These are phyloP conservation scores for Aegilops tauschii DNA, from an alignment of 176 grass and related monocot genomes.

Conservation along the genomic window DNA sequence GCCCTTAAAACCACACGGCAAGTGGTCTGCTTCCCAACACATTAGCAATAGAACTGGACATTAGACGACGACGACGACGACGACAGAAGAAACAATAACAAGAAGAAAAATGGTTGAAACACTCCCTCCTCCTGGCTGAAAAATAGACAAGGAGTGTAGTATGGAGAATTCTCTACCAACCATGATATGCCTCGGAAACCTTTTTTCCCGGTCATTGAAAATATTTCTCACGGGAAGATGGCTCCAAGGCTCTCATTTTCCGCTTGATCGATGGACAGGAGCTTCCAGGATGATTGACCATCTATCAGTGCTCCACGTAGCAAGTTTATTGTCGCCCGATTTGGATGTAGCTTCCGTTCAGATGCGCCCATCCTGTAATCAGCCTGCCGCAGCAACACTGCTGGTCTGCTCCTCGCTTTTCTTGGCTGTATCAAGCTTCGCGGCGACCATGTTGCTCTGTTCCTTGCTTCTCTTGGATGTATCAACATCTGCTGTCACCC, in stretches of 20 bases:
- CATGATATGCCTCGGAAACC: constrained; percentile 1
- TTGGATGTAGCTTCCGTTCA: constrained; percentile 3
- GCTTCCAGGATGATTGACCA: constrained; percentile 1
- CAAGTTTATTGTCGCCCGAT: constrained; percentile 24
- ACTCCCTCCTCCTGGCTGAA: constrained; percentile 16
- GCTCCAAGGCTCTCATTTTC: not conserved
- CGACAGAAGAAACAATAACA: not conserved
- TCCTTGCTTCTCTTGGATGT: constrained; percentile 16
- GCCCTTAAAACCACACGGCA: not conserved
- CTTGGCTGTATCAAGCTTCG: constrained; percentile 12
- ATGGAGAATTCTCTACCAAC: not conserved
- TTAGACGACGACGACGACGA: not conserved
- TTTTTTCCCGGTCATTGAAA: constrained; percentile 61
- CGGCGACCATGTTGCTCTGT: not conserved
- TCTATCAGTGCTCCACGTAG: not conserved
- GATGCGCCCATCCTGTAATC: not conserved
- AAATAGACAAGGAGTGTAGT: constrained; percentile 28
- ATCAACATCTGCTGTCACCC: constrained; percentile 13
- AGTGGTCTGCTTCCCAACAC: constrained; percentile 4
- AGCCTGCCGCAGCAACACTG: constrained; percentile 13
- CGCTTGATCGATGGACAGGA: constrained; percentile 9
- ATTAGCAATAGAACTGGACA: not conserved
- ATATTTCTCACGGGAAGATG: constrained; percentile 54
- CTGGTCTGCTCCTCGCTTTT: constrained; percentile 17
- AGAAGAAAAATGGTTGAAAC: constrained; percentile 21